Percentiles rank a stretch among this genome's conserved stretches.
Evolutionary conservation across 2,329 filamentous ascomycete genomes (phyloP).

Genomic region (Diaporthe ilicicola): DNA sequence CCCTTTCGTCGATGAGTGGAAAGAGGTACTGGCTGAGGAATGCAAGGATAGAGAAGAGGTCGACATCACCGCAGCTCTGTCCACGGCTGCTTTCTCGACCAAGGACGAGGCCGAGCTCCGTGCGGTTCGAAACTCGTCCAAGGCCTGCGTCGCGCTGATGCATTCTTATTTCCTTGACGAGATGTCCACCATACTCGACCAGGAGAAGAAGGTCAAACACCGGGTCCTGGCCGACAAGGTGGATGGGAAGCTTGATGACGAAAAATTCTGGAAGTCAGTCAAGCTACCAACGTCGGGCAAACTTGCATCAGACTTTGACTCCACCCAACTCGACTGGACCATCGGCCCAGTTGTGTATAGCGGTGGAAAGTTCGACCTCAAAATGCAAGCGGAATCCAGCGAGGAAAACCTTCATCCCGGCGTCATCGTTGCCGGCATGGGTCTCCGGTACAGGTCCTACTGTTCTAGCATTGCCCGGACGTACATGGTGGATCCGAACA

Average conservation of each 20-base stretch:
- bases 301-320: slow-evolving; percentile 86
- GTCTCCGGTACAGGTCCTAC: slow-evolving; percentile 95
- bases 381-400: slow-evolving; percentile 80
- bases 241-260: slow-evolving; percentile 89
- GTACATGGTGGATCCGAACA: slow-evolving; percentile 96
- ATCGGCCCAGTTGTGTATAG: slow-evolving; percentile 92
- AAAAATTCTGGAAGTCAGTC: slow-evolving; percentile 89
- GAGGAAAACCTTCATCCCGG: slow-evolving; percentile 86
- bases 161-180: slow-evolving; percentile 97
- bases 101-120: slow-evolving; percentile 96
- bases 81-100: slow-evolving; percentile 83
- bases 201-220: slow-evolving; percentile 97
- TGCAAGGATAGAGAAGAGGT: slow-evolving; percentile 89
- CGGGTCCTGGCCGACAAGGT: slow-evolving; percentile 86
- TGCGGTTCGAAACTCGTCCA: slow-evolving; percentile 91
- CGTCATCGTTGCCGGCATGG: slow-evolving; percentile 91
- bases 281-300: slow-evolving; percentile 75
- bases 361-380: slow-evolving; percentile 93
- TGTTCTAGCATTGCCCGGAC: slow-evolving; percentile 92
- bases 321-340: slow-evolving; percentile 91
- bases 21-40: slow-evolving; percentile 78
- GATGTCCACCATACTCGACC: slow-evolving; percentile 95
- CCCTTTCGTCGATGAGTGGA: slow-evolving; percentile 97
- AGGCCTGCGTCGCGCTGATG: slow-evolving; percentile 93
- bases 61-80: slow-evolving; percentile 84